Base-by-base conservation (phyloP, 495 filamentous ascomycete species). In the Bombardia bombarda region DNA sequence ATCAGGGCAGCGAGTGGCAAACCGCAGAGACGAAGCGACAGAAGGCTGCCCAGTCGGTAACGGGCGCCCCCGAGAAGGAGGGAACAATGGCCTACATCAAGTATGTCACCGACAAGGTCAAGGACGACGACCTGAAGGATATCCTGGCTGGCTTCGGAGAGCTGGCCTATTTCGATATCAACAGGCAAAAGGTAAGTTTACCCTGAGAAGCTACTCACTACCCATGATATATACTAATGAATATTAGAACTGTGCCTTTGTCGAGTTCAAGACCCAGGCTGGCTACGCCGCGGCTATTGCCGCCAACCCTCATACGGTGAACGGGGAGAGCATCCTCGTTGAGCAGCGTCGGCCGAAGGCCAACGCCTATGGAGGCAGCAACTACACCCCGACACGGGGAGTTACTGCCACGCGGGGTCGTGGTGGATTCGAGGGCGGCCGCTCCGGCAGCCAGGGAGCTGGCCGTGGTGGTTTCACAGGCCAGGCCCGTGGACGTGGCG, bases 231-330 rank as follows among this genome's bases (percentile, higher is more conserved):
- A 19, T 17, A 19, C 57, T 60, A 55, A 70, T 52, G 40, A 13
- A 8, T 23, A 43, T 21, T 53, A 96, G 93, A 96, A 89, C 70
- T 95, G 88, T 57, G 93, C 92, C 21, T 95, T 95, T 58, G 85
- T 95, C 47, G 93, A 98, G 57, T 98, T 93, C 58, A 80, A 78
- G 52, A 84, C 84, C 30, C 55, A 76, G 35, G 73, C 86, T 35
- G 87, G 77, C 17, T 96, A 90, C 60, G 70, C 80, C 51, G 83
- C 85, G 46, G 92, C 92, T 19, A 73, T 87, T 30, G 76, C 75
- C 43, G 85, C 80, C 44, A 97, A 92, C 69, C 90, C 93, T 8
- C 88, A 92, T 68, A 73, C 75, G 35, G 78, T 98, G 40, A 84
- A 79, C 42, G 82, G 77, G 56, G 84, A 93, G 63, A 80, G 79